Percentiles rank a stretch among this genome's conserved stretches.
These are phyloP conservation scores for Ceratonia siliqua DNA, from an alignment of 306 rosid species.

Conservation along the genomic window DNA sequence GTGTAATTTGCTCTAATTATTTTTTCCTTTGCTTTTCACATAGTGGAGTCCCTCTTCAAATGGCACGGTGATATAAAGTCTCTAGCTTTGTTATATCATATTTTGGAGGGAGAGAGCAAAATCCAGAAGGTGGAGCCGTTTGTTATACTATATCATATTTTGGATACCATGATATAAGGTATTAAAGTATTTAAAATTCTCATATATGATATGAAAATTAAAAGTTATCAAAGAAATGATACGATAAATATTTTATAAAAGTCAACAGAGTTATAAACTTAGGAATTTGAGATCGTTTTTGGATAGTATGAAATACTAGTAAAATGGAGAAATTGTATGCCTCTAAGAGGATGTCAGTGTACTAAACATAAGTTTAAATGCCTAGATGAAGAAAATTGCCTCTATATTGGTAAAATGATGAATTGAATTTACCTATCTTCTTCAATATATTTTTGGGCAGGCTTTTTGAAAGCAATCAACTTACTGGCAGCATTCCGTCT, in stretches of 20 bases:
- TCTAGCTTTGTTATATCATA: too few species aligned
- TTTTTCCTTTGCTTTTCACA: background rate
- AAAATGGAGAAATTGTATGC: background rate
- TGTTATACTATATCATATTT: too few species aligned
- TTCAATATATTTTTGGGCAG: slow-evolving; percentile 44
- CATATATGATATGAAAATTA: background rate
- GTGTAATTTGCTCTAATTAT: too few species aligned
- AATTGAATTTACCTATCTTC: background rate
- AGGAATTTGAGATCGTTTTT: background rate
- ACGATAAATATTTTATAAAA: background rate
- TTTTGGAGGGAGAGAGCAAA: too few species aligned
- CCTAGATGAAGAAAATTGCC: background rate
- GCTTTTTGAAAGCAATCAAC: slow-evolving; percentile 55
- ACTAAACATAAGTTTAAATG: background rate
- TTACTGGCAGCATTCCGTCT: slow-evolving; percentile 59
- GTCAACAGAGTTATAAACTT: background rate
- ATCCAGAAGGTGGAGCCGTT: too few species aligned
- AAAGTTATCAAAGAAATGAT: background rate
- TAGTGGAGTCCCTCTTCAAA: background rate
- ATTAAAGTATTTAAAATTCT: too few species aligned
- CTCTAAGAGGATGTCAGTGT: background rate
- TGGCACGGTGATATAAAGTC: background rate
- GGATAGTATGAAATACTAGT: background rate
- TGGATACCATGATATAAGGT: too few species aligned
- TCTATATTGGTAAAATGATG: background rate